These are phyloP conservation scores for Uromyces viciae-fabae DNA, from an alignment of 1,284 basidiomycete species.

Conservation along the genomic window DNA sequence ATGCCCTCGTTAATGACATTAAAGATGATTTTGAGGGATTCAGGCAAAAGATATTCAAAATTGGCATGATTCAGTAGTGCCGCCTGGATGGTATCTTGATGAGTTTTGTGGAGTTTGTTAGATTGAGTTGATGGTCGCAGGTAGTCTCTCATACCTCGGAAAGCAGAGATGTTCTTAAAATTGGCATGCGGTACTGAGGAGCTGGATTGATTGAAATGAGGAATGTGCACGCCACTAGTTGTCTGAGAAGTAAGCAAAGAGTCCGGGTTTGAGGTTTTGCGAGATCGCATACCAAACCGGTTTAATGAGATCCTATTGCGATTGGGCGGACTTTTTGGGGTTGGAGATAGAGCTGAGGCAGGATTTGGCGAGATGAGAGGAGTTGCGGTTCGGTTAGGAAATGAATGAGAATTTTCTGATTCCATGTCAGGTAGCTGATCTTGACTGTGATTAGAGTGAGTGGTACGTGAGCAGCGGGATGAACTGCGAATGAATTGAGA, in stretches of 20 bases:
- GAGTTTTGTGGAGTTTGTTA: conserved; percentile 48
- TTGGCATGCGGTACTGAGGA: conserved; percentile 1
- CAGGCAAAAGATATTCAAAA: conserved; percentile 63
- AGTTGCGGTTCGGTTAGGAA: conserved; percentile 56
- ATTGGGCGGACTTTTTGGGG: neutral
- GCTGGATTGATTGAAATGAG: conserved; percentile 26
- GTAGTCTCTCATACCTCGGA: conserved; percentile 46
- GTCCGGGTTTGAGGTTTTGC: conserved; percentile 6
- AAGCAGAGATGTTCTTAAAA: conserved; percentile 4
- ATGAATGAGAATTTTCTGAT: conserved; percentile 34
- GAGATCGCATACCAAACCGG: conserved; percentile 17
- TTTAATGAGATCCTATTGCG: conserved; percentile 16
- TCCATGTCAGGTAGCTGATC: conserved; percentile 43
- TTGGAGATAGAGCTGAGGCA: neutral
- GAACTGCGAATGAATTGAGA: conserved; percentile 75
- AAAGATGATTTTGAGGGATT: conserved; percentile 75
- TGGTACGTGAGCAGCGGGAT: conserved; percentile 52
- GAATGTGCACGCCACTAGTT: neutral
- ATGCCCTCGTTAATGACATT: conserved; percentile 79
- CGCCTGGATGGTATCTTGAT: conserved; percentile 20
- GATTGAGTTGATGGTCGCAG: conserved; percentile 45
- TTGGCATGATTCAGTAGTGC: conserved; percentile 52
- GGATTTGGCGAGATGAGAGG: conserved; percentile 17
- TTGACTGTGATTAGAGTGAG: conserved; percentile 29
- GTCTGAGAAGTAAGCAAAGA: neutral